Conservation (phyloP, 2,329 filamentous ascomycete genomes). For the Drechslera avenae region DNA sequence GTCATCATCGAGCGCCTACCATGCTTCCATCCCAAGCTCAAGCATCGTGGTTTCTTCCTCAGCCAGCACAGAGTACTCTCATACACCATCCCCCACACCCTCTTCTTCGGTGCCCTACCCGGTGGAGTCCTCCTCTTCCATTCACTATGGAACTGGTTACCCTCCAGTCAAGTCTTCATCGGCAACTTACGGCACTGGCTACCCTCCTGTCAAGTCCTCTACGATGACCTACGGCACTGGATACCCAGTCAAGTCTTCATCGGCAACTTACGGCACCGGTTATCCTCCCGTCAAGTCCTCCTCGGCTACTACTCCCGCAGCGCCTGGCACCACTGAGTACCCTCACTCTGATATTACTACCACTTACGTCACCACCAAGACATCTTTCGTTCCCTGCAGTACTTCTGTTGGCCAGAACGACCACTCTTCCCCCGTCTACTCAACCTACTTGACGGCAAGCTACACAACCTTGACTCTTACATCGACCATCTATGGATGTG, state of each 20-base stretch:
- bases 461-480: slow-evolving; percentile 39
- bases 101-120: neutral
- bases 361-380: slow-evolving; percentile 34
- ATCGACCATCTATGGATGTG: slow-evolving; percentile 33
- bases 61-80: neutral
- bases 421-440: slow-evolving; percentile 38
- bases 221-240: slow-evolving; percentile 10
- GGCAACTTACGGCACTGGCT: slow-evolving; percentile 16
- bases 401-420: slow-evolving; percentile 42
- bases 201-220: neutral
- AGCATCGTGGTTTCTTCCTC: neutral
- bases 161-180: slow-evolving; percentile 11
- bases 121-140: neutral
- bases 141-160: neutral
- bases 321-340: slow-evolving; percentile 2
- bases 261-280: slow-evolving; percentile 17
- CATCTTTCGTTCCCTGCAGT: slow-evolving; percentile 47
- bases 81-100: too few relatives aligned
- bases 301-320: slow-evolving; percentile 10
- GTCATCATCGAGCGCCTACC: neutral
- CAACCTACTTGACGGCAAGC: slow-evolving; percentile 48
- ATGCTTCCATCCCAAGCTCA: neutral
- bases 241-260: slow-evolving; percentile 7
- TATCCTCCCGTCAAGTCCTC: slow-evolving; percentile 12
- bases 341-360: slow-evolving; percentile 30